phyloP scores from a whole-genome alignment of 1,284 basidiomycete species.

The Wallemia mellicola region DNA sequence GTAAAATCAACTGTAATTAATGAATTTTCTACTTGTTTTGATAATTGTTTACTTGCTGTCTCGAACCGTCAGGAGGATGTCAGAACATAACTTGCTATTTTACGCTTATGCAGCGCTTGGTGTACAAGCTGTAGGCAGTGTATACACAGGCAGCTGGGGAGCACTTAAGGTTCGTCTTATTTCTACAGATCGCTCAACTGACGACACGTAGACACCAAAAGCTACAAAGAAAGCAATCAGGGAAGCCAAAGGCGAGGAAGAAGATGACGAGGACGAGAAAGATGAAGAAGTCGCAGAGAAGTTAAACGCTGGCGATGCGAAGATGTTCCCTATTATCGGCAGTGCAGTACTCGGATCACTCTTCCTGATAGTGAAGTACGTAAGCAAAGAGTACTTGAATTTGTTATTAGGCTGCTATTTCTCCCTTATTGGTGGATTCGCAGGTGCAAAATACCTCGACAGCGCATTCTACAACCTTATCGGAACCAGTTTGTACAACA shows the following conservation, averaged over 20 bases:
- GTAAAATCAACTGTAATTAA: too few species aligned
- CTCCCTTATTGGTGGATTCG: slow-evolving; percentile 15
- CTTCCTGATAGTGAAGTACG: slow-evolving; percentile 39
- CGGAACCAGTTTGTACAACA: background rate
- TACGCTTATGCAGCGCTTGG: background rate
- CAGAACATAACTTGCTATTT: background rate
- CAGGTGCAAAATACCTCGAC: slow-evolving; percentile 13
- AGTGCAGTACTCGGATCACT: slow-evolving; percentile 32
- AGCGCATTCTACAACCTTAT: slow-evolving; percentile 1
- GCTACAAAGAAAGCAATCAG: background rate
- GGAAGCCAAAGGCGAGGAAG: slow-evolving; percentile 8
- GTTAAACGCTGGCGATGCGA: slow-evolving; percentile 35
- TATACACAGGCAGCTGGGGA: slow-evolving; percentile 1
- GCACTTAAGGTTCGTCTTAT: background rate
- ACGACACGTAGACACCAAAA: background rate
- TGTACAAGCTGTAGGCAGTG: background rate
- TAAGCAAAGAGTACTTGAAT: slow-evolving; percentile 57
- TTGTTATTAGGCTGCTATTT: slow-evolving; percentile 23
- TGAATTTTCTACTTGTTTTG: too few species aligned
- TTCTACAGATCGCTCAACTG: background rate
- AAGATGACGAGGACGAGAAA: slow-evolving; percentile 20
- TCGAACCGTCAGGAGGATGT: background rate
- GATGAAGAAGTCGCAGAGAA: slow-evolving; percentile 24
- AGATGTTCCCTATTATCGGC: slow-evolving; percentile 34
- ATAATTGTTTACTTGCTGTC: background rate